These are phyloP conservation scores for Cladosporium velox DNA, from an alignment of 2,329 filamentous ascomycete species.

Conservation along the genomic window DNA sequence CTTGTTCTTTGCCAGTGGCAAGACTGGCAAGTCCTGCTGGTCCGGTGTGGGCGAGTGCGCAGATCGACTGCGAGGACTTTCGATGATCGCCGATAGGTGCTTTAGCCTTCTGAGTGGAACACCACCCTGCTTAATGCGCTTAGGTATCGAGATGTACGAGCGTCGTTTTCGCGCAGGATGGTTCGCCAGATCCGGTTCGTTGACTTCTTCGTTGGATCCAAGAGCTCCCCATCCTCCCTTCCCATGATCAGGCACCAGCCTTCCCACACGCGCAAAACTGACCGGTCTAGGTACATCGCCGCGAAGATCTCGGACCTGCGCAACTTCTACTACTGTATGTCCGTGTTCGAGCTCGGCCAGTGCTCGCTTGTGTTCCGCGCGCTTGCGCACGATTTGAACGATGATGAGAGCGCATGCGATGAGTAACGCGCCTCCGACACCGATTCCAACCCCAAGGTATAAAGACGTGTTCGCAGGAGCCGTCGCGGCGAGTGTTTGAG, in stretches of 20 bases:
- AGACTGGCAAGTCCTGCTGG: background rate
- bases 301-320: constrained; percentile 4
- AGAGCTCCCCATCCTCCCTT: constrained; percentile 45
- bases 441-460: constrained; percentile 34
- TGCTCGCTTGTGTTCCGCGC: constrained; percentile 29
- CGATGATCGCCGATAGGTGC: constrained; percentile 43
- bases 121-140: constrained; percentile 26
- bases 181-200: constrained; percentile 24
- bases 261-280: constrained; percentile 25
- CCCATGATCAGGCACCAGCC: constrained; percentile 29
- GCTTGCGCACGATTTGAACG: constrained; percentile 30
- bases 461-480: constrained; percentile 22
- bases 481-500: constrained; percentile 7
- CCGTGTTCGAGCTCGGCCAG: constrained; percentile 33
- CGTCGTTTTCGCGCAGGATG: constrained; percentile 26
- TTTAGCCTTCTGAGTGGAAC: constrained; percentile 31
- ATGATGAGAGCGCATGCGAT: constrained; percentile 30
- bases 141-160: constrained; percentile 29
- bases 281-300: constrained; percentile 23
- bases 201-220: constrained; percentile 42
- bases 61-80: constrained; percentile 38
- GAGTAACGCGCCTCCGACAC: constrained; percentile 32
- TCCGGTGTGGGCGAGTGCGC: constrained; percentile 26
- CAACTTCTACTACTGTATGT: constrained; percentile 19
- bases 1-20: constrained; percentile 23